Percentiles rank a stretch among this genome's conserved stretches.
phyloP scores from a whole-genome alignment of 805 yeast species.

The Cyberlindnera subsufficiens region DNA sequence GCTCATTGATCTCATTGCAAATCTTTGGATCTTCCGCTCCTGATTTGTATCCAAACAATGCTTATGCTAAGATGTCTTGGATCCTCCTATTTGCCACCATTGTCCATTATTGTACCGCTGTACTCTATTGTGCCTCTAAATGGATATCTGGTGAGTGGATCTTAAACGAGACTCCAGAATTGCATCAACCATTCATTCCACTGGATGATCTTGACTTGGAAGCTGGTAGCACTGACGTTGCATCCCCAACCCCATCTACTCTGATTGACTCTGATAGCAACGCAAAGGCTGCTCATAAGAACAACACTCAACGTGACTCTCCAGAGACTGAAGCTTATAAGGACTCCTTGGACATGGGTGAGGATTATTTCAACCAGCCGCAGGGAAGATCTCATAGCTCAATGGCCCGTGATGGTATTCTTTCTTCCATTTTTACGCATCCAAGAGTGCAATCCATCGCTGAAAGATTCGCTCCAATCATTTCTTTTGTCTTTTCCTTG shows the following conservation, averaged over 20 bases:
- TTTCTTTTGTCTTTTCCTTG: slow-evolving; percentile 36
- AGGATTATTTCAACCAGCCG: slow-evolving; percentile 7
- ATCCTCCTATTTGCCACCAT: slow-evolving; percentile 48
- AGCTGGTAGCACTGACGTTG: slow-evolving; percentile 4
- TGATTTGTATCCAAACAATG: slow-evolving; percentile 69
- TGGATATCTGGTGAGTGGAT: slow-evolving; percentile 31
- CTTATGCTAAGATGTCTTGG: slow-evolving; percentile 61
- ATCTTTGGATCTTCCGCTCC: slow-evolving; percentile 57
- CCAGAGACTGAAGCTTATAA: slow-evolving; percentile 17
- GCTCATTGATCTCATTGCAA: slow-evolving; percentile 50
- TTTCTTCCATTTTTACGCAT: slow-evolving; percentile 30
- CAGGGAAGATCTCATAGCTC: slow-evolving; percentile 5
- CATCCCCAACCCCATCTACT: slow-evolving; percentile 20
- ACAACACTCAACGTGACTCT: slow-evolving; percentile 2
- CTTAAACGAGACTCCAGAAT: slow-evolving; percentile 5
- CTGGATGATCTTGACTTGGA: slow-evolving; percentile 25
- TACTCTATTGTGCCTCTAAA: slow-evolving; percentile 40
- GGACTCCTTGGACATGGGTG: slow-evolving; percentile 21
- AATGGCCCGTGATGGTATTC: slow-evolving; percentile 26
- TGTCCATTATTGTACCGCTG: slow-evolving; percentile 50
- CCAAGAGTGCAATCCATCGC: slow-evolving; percentile 18
- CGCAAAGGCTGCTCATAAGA: background rate
- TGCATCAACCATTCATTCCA: slow-evolving; percentile 23
- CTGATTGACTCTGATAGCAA: slow-evolving; percentile 16
- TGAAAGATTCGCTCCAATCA: slow-evolving; percentile 20